Evolutionary conservation across 495 filamentous ascomycete genomes (phyloP).

Genomic region (Penicillium paradoxum): DNA sequence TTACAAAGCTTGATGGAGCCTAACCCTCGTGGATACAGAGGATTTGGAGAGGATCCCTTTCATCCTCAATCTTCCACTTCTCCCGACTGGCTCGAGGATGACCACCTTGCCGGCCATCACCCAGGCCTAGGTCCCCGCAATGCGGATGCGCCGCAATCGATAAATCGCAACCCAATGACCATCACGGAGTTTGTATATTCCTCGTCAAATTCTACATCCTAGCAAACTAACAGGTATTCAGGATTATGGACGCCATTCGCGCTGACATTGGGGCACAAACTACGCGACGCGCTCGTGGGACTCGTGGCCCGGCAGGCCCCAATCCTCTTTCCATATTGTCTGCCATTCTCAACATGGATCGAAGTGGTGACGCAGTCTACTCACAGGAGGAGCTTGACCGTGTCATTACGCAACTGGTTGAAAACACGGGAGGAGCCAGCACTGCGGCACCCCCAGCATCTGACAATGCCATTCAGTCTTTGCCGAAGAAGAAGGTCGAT

Average conservation of each 20-base stretch:
- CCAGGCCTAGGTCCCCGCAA: conserved; percentile 32
- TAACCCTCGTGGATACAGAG: conserved; percentile 12
- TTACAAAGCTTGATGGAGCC: conserved; percentile 27
- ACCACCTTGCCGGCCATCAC: conserved; percentile 6
- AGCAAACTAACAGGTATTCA: conserved; percentile 15
- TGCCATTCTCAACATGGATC: conserved; percentile 55
- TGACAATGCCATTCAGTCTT: conserved; percentile 61
- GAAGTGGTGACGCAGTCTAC: conserved; percentile 81
- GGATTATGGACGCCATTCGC: conserved; percentile 31
- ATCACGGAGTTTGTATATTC: conserved; percentile 33
- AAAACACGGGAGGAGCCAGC: conserved; percentile 59
- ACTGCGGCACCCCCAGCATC: conserved; percentile 82
- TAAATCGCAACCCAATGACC: conserved; percentile 19
- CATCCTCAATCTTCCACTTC: conserved; percentile 6
- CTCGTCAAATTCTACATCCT: not conserved
- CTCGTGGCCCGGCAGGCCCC: conserved; percentile 19
- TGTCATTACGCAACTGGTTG: conserved; percentile 83
- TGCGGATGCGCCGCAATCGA: conserved; percentile 30
- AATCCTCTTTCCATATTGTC: conserved; percentile 35
- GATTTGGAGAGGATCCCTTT: conserved; percentile 6
- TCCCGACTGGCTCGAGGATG: conserved; percentile 10
- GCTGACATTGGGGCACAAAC: conserved; percentile 12
- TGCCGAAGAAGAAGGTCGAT: conserved; percentile 66
- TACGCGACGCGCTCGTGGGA: conserved; percentile 13
- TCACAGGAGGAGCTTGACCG: conserved; percentile 86